Evolutionary conservation across 495 filamentous ascomycete genomes (phyloP), one percentile per base, ranked within the genome.

Genomic region (Aspergillus cavernicola): DNA sequence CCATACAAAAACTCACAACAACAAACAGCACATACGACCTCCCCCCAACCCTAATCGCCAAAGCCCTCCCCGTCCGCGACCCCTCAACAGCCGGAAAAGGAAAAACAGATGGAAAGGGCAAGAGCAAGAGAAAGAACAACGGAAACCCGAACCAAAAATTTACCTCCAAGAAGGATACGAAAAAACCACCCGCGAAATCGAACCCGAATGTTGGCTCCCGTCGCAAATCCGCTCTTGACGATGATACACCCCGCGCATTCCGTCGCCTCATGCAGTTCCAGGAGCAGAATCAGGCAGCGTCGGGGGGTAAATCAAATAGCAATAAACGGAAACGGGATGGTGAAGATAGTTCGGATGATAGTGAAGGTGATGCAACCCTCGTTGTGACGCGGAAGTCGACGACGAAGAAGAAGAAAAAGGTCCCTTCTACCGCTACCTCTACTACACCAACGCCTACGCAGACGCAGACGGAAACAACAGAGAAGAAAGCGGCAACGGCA

Each of bases 191-290:
- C 29, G 18, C 16, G 72, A 74, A 45, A 12, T 10, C 18, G 12
- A 42, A 42, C 3, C 28, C 18, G 9, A 20, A 33, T 22, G 35
- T 24, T 4, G 37, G 42, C 4, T 75, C 76, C 52, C 71, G 77
- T n/a, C 71, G 73, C 51, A 73, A 75, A 49, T 59, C 58, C 37
- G 73, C 72, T 37, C 61, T 66, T 16, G 72, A 79, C 33, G 84
- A 95, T 64, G 92, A 97, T 67, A 91, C 87, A 6, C 92, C 92
- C 6, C 85, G 86, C 41, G 90, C 86, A 6, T 97, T 97, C 71
- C 77, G 80, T 26, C 84, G 88, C 4, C 66, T 96, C 52, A 90
- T 97, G 86, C 80, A 84, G 13, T 81, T 80, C 63, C 71, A 82
- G 54, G 66, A 67, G 22, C 6, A 23, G 31, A 13, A 16, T 4